phyloP scores from a whole-genome alignment of 2,329 filamentous ascomycete species.

The Zasmidium cellare region DNA sequence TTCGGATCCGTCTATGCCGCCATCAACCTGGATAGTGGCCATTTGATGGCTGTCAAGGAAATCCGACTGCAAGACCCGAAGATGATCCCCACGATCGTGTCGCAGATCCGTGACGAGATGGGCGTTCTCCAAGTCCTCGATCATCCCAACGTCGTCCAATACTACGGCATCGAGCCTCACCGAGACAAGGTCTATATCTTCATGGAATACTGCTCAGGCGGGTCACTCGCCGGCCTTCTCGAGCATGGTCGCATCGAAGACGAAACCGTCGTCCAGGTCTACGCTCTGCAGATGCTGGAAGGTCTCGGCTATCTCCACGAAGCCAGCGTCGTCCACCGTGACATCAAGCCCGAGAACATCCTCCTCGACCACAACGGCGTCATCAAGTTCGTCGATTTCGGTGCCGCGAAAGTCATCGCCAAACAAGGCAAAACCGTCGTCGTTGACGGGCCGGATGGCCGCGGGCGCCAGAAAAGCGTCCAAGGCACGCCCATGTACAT shows the following conservation, averaged over 20 bases:
- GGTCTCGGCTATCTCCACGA: constrained; percentile 92
- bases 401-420: constrained; percentile 94
- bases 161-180: constrained; percentile 97
- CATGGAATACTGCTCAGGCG: constrained; percentile 98
- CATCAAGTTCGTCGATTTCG: constrained; percentile 99
- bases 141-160: constrained; percentile 96
- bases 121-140: constrained; percentile 91
- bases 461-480: constrained; percentile 69
- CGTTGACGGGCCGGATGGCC: constrained; percentile 44
- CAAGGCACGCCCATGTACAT: constrained; percentile 99
- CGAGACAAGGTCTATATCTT: constrained; percentile 99
- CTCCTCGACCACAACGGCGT: constrained; percentile 96
- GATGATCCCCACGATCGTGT: constrained; percentile 88
- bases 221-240: constrained; percentile 82
- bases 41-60: constrained; percentile 98
- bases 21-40: constrained; percentile 94
- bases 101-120: constrained; percentile 97
- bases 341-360: constrained; percentile 98
- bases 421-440: constrained; percentile 86
- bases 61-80: constrained; percentile 96
- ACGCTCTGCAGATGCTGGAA: constrained; percentile 89
- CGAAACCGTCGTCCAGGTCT: constrained; percentile 96
- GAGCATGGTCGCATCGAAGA: constrained; percentile 98
- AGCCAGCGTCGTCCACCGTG: constrained; percentile 86
- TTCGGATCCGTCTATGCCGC: constrained; percentile 97